Percentiles rank a stretch among this genome's conserved stretches.
These are phyloP conservation scores for Zasmidium cellare DNA, from an alignment of 2,329 filamentous ascomycete genomes.

Conservation along the genomic window DNA sequence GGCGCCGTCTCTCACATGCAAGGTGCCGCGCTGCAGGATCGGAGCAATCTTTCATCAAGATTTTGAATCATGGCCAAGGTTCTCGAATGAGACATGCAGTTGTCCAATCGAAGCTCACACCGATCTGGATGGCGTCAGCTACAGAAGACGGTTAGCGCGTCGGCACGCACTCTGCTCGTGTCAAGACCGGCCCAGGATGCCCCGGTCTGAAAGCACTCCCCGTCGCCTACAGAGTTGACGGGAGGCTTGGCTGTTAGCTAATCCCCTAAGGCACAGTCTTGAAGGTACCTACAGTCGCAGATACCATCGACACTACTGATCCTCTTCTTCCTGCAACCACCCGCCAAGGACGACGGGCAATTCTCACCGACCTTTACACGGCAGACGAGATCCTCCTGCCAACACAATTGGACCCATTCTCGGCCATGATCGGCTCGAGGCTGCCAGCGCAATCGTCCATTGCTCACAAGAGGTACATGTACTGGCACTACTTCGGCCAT, in stretches of 20 bases:
- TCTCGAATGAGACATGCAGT: neutral
- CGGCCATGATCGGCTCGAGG: neutral
- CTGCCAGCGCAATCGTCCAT: neutral
- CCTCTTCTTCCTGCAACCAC: neutral
- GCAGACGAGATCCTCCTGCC: neutral
- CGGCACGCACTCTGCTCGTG: neutral
- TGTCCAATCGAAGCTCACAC: neutral
- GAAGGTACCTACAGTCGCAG: neutral
- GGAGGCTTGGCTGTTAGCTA: neutral
- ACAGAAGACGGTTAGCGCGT: neutral
- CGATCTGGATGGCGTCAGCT: neutral
- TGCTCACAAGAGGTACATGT: neutral
- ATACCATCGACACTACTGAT: too few relatives aligned
- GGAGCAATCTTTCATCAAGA: neutral
- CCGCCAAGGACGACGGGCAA: neutral
- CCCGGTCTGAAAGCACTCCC: neutral
- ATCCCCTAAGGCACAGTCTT: neutral
- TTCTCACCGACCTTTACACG: neutral
- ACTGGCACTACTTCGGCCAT: neutral
- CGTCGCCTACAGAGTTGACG: slow-evolving; percentile 1
- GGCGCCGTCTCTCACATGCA: neutral
- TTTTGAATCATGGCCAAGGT: neutral
- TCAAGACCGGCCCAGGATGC: neutral
- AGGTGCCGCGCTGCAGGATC: neutral
- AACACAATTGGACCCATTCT: too few relatives aligned